These are phyloP conservation scores for Pterulicium gracile DNA, from an alignment of 1,284 basidiomycete species.

Conservation along the genomic window DNA sequence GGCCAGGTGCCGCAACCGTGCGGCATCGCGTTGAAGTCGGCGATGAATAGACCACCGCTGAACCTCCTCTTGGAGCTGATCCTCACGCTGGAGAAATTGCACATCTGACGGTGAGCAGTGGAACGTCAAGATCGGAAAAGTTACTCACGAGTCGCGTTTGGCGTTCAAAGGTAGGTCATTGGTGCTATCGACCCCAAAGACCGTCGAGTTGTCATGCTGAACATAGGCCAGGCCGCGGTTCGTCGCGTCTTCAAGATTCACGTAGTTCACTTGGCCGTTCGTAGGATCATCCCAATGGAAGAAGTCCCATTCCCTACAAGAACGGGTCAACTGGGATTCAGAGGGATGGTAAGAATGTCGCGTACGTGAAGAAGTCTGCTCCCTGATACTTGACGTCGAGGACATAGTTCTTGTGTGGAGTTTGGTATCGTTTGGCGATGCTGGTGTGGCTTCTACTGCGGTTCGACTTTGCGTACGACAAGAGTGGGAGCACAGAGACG, in stretches of 20 bases:
- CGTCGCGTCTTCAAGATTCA: constrained; percentile 32
- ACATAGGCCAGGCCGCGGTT: constrained; percentile 46
- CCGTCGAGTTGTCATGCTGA: constrained; percentile 37
- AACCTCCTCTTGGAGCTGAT: constrained; percentile 60
- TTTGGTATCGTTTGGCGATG: neutral
- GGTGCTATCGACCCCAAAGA: constrained; percentile 55
- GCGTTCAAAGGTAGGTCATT: constrained; percentile 37
- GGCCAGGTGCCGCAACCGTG: constrained; percentile 72
- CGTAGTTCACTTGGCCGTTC: constrained; percentile 49
- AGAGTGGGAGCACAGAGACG: neutral
- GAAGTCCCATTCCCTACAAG: constrained; percentile 47
- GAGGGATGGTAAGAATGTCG: too few relatives aligned
- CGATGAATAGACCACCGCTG: constrained; percentile 63
- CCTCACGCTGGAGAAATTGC: constrained; percentile 52
- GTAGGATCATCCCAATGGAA: constrained; percentile 57
- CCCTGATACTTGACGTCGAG: neutral
- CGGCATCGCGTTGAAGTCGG: constrained; percentile 71
- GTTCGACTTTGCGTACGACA: neutral
- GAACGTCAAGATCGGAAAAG: neutral
- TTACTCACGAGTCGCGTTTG: constrained; percentile 52
- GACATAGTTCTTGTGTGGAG: neutral
- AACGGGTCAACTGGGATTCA: neutral
- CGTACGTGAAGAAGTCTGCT: neutral
- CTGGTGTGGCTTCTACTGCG: neutral
- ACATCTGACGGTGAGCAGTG: too few relatives aligned